phyloP scores from a whole-genome alignment of 78 protist species.

The Polysphondylium violaceum region DNA sequence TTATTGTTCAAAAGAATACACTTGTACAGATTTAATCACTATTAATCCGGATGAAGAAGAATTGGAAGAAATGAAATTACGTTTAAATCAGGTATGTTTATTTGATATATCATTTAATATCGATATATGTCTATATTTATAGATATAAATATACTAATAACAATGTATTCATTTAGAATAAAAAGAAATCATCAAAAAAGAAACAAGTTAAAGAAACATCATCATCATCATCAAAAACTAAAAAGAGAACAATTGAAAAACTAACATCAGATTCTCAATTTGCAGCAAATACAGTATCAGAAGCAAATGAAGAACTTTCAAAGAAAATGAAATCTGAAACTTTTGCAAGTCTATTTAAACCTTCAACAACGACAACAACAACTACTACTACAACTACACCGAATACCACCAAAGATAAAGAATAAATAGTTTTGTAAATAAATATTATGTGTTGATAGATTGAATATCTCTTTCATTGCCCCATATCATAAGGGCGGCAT shows the following conservation, averaged over 20 bases:
- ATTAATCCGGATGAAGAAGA: constrained; percentile 19
- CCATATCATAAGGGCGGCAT: too few relatives aligned
- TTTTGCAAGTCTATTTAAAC: constrained; percentile 50
- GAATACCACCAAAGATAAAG: background rate
- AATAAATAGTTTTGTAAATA: too few relatives aligned
- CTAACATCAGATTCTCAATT: constrained; percentile 18
- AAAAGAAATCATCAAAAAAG: background rate
- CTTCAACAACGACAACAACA: background rate
- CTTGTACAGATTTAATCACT: background rate
- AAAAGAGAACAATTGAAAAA: constrained; percentile 26
- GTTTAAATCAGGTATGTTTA: background rate
- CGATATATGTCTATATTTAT: too few relatives aligned
- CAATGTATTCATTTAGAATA: background rate
- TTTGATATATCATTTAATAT: background rate
- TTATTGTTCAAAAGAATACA: constrained; percentile 31
- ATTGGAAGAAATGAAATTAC: constrained; percentile 20
- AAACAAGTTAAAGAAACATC: background rate
- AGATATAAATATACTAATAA: background rate
- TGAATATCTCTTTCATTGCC: too few relatives aligned
- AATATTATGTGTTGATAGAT: too few relatives aligned
- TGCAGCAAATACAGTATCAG: background rate
- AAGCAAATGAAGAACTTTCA: constrained; percentile 13
- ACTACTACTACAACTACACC: background rate
- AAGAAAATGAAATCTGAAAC: constrained; percentile 63
- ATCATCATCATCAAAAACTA: too few relatives aligned